phyloP scores from a whole-genome alignment of 1,284 basidiomycete genomes.

The Ganoderma sinense region DNA sequence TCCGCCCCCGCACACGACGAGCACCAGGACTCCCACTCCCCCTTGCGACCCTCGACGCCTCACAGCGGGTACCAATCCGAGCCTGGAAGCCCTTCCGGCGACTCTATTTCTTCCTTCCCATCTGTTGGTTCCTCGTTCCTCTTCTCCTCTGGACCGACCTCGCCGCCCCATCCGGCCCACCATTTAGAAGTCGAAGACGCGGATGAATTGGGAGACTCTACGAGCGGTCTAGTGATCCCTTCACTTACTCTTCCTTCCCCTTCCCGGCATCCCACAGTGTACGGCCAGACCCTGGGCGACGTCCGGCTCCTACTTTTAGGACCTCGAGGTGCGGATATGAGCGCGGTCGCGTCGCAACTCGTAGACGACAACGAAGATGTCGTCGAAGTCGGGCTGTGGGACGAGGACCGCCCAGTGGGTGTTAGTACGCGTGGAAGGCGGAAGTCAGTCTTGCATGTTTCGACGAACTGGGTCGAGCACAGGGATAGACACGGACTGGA shows the following conservation, averaged over 20 bases:
- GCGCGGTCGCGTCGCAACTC: constrained; percentile 47
- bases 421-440: constrained; percentile 15
- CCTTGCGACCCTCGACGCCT: constrained; percentile 56
- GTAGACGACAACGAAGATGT: constrained; percentile 71
- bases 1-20: constrained; percentile 24
- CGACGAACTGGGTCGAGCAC: constrained; percentile 75
- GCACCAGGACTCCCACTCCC: constrained; percentile 30
- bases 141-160: constrained; percentile 73
- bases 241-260: constrained; percentile 69
- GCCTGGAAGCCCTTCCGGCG: constrained; percentile 60
- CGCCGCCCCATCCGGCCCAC: constrained; percentile 47
- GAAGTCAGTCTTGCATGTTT: constrained; percentile 55
- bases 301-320: constrained; percentile 62
- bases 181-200: constrained; percentile 49
- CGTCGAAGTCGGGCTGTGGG: constrained; percentile 65
- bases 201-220: constrained; percentile 43
- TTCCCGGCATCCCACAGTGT: constrained; percentile 63
- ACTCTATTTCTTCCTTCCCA: constrained; percentile 72
- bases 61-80: constrained; percentile 61
- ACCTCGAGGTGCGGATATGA: constrained; percentile 44
- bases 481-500: constrained; percentile 69
- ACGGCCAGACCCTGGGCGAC: constrained; percentile 70
- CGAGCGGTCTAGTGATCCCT: constrained; percentile 70
- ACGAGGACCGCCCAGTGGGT: constrained; percentile 48
- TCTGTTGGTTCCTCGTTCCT: constrained; percentile 80